Evolutionary conservation across 129 eudicot species (phyloP).

Genomic region (Lactuca saligna): DNA sequence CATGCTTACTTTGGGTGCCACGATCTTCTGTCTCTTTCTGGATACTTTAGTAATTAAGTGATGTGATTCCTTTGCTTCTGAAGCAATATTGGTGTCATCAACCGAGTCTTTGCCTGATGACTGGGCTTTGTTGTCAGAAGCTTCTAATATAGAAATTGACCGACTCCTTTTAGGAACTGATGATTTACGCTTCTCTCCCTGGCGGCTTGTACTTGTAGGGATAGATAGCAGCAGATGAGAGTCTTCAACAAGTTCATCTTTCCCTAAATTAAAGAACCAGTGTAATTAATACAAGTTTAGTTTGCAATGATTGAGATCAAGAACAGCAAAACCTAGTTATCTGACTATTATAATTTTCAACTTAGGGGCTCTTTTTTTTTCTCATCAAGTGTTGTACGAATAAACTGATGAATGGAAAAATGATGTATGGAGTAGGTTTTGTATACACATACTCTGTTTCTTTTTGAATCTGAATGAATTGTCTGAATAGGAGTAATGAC

Average conservation of each 20-base stretch:
- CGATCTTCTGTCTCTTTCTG: constrained; percentile 59
- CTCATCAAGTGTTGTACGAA: too few relatives aligned
- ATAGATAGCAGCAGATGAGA: constrained; percentile 42
- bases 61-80: constrained; percentile 49
- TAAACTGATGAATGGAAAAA: too few relatives aligned
- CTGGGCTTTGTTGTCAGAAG: constrained; percentile 44
- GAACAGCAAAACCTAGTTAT: constrained; percentile 7
- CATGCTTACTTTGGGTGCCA: constrained; percentile 59
- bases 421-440: too few relatives aligned
- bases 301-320: constrained; percentile 10
- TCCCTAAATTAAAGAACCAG: constrained; percentile 27
- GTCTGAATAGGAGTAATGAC: too few relatives aligned
- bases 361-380: too few relatives aligned
- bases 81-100: constrained; percentile 36
- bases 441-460: too few relatives aligned
- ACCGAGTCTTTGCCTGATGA: constrained; percentile 45
- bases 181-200: constrained; percentile 45
- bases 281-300: not conserved
- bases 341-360: not conserved
- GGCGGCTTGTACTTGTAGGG: constrained; percentile 34
- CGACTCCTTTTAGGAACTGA: constrained; percentile 47
- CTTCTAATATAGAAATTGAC: constrained; percentile 37
- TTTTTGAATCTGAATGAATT: too few relatives aligned
- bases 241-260: constrained; percentile 42
- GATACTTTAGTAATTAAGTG: constrained; percentile 42